phyloP scores from a whole-genome alignment of 208 protist species.

The Naegleria lovaniensis region DNA sequence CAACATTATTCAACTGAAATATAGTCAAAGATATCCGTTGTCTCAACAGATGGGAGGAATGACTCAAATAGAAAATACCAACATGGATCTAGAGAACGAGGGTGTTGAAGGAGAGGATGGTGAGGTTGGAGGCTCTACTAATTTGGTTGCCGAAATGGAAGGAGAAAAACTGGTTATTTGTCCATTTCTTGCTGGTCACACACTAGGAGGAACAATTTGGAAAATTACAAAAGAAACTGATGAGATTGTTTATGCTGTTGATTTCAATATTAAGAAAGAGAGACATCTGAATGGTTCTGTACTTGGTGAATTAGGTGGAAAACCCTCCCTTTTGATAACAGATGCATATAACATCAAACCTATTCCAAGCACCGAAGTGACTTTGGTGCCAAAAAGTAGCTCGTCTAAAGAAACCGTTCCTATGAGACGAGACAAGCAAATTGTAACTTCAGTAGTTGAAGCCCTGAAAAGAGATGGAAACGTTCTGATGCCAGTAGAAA shows the following conservation, averaged over 20 bases:
- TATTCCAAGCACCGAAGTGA: not conserved
- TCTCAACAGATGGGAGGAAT: not conserved
- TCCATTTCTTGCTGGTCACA: slow-evolving; percentile 48
- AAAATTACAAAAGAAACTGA: slow-evolving; percentile 68
- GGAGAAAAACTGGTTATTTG: not conserved
- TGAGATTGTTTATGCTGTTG: slow-evolving; percentile 71
- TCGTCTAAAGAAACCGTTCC: not conserved
- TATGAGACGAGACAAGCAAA: not conserved
- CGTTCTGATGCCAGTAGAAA: slow-evolving; percentile 64
- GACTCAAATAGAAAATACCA: not conserved
- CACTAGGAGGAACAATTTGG: slow-evolving; percentile 69
- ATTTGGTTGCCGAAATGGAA: not conserved
- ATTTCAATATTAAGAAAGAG: slow-evolving; percentile 70
- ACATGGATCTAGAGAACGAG: not conserved
- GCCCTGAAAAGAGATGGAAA: slow-evolving; percentile 60
- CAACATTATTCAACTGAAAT: not conserved
- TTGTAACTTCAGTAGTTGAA: slow-evolving; percentile 35
- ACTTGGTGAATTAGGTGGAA: not conserved
- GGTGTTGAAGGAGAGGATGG: not conserved
- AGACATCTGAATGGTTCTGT: slow-evolving; percentile 29
- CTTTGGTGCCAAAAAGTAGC: not conserved
- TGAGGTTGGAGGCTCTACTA: not conserved
- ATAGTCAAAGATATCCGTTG: not conserved
- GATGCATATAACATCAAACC: slow-evolving; percentile 1
- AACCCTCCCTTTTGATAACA: slow-evolving; percentile 32